A percentile compares a stretch with the other conserved stretches of the same genome.
These are phyloP conservation scores for Nakazawaea wyomingensis DNA, from an alignment of 805 yeast species.

Conservation along the genomic window DNA sequence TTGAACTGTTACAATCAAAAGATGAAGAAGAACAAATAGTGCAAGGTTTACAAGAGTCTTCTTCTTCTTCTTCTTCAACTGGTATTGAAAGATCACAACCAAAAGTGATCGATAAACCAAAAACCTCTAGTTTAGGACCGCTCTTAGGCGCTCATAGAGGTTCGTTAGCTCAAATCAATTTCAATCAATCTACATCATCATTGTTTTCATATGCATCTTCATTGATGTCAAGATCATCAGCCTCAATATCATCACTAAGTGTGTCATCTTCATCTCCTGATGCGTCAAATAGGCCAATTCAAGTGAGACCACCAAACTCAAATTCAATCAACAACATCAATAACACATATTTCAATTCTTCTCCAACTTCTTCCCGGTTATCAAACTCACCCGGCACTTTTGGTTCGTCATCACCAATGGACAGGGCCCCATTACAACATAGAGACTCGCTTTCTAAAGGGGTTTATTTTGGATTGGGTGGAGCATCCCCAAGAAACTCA, in stretches of 20 bases:
- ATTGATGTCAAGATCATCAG: slow-evolving; percentile 20
- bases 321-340: slow-evolving; percentile 4
- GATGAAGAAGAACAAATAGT: slow-evolving; percentile 4
- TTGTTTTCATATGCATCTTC: slow-evolving; percentile 25
- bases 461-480: slow-evolving; percentile 3
- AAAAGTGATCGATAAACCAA: background rate
- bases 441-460: slow-evolving; percentile 1
- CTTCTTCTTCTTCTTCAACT: background rate
- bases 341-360: slow-evolving; percentile 8
- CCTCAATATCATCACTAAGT: slow-evolving; percentile 12
- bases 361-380: slow-evolving; percentile 8
- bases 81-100: slow-evolving; percentile 1
- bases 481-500: slow-evolving; percentile 7
- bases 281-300: background rate
- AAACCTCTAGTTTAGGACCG: slow-evolving; percentile 9
- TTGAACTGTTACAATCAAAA: slow-evolving; percentile 15
- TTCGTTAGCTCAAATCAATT: slow-evolving; percentile 27
- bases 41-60: slow-evolving; percentile 4
- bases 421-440: slow-evolving; percentile 1
- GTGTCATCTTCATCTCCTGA: slow-evolving; percentile 1
- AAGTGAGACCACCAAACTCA: background rate
- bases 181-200: slow-evolving; percentile 22
- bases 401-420: slow-evolving; percentile 6
- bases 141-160: slow-evolving; percentile 29
- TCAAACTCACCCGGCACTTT: slow-evolving; percentile 4